Base-by-base conservation (phyloP, 441 rosid genomes). In the Croton setiger region DNA sequence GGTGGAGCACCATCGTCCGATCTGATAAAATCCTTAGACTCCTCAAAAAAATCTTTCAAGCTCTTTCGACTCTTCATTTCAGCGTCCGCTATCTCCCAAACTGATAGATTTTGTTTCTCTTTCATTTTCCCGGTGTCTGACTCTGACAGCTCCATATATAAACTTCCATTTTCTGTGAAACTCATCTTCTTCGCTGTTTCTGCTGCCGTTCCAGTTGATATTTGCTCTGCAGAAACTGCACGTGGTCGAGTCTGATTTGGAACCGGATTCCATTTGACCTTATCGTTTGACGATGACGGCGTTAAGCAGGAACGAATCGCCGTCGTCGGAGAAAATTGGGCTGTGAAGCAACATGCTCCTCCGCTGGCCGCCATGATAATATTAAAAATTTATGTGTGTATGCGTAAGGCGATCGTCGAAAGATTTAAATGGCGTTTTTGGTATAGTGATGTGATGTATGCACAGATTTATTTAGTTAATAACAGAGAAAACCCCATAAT, bases 1-100 rank as follows among this genome's bases (percentile, higher is more conserved):
- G 91, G 87, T 39, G 90, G 91, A 33, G n/a, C n/a, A n/a, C 78
- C 76, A 12, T 89, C 82, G 9, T 80, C 81, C 9, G 76, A 72
- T 61, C 77, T 80, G 54, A 76, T 75, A 55, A 88, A 77, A 23
- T 74, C 80, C 71, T 78, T 64, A 0, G 80, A 72, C 36, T 76
- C 85, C 56, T 78, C 84, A 15, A 88, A 81, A 74, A 78, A 90
- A 61, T 85, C 86, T 69, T 80, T 73, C 66, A 86, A 64, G 37
- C 80, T 74, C 79, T 80, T 79, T 62, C 68, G 61, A 53, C 39
- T 64, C 45, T 62, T 72, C 52, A 75, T 21, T 51, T 69, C 84
- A 14, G 61, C 33, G 49, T 62, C 70, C 31, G 36, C 61, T 48
- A 56, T 5, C 58, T 47, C 64, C 31, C 57, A 57, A 21, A 41